These are phyloP conservation scores for Spergularia marina DNA, from an alignment of 148 eudicot species.

Conservation along the genomic window DNA sequence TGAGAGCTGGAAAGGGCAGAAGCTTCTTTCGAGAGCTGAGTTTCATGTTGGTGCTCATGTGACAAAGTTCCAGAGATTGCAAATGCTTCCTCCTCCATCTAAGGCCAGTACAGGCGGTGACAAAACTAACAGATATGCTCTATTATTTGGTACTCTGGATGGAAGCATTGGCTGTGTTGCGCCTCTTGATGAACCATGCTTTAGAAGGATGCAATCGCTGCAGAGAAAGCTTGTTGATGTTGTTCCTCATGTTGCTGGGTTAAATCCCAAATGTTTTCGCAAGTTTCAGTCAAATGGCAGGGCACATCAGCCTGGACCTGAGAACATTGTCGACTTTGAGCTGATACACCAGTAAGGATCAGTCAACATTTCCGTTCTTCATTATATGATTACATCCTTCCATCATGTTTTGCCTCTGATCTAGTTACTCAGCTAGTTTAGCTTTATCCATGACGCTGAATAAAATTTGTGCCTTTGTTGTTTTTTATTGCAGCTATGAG, in stretches of 20 bases:
- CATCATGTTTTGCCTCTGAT: neutral
- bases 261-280: conserved; percentile 58
- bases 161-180: conserved; percentile 96
- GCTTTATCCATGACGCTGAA: neutral
- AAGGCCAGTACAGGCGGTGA: conserved; percentile 52
- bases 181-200: conserved; percentile 86
- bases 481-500: conserved; percentile 58
- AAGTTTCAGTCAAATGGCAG: conserved; percentile 78
- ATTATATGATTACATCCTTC: neutral
- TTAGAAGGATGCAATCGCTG: conserved; percentile 89
- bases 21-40: conserved; percentile 95
- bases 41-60: conserved; percentile 93
- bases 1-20: conserved; percentile 98
- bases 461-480: neutral
- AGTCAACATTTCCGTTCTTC: neutral
- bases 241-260: conserved; percentile 58
- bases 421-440: neutral
- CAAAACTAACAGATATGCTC: conserved; percentile 86
- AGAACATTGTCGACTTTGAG: conserved; percentile 88
- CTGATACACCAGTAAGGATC: conserved; percentile 78
- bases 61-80: conserved; percentile 81
- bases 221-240: conserved; percentile 89
- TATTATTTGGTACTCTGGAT: conserved; percentile 88
- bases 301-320: conserved; percentile 98
- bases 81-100: conserved; percentile 77